Percentiles rank a stretch among this genome's conserved stretches.
Conservation (phyloP, 2,329 filamentous ascomycete species). For the Zasmidium citrigriseum region DNA sequence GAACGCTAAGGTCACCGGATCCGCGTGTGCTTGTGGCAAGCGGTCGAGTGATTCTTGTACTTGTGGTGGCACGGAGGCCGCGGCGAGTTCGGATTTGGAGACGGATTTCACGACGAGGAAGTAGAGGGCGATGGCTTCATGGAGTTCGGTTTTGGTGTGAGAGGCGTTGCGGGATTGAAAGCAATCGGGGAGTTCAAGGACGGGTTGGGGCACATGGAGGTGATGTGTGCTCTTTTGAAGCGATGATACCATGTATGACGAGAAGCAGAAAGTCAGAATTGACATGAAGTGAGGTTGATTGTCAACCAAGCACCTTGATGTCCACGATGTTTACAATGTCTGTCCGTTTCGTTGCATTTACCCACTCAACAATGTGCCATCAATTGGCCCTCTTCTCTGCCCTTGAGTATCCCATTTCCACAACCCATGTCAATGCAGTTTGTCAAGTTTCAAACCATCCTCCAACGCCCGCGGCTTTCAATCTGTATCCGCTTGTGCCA, state of each 20-base stretch:
- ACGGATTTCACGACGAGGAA: slow-evolving; percentile 9
- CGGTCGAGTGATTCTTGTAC: slow-evolving; percentile 40
- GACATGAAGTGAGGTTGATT: background rate
- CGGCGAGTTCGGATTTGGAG: background rate
- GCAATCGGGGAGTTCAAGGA: no score
- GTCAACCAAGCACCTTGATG: no score
- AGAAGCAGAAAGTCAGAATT: background rate
- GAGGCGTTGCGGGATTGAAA: background rate
- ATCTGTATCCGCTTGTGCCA: background rate
- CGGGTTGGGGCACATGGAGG: background rate
- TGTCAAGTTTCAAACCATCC: no score
- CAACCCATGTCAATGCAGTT: no score
- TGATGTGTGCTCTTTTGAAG: background rate
- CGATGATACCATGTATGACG: background rate
- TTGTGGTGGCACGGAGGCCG: background rate
- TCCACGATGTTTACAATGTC: no score
- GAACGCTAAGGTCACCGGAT: slow-evolving; percentile 63
- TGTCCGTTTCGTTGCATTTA: no score
- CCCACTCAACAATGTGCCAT: no score
- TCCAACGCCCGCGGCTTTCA: background rate
- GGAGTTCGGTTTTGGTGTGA: background rate
- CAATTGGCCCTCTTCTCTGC: no score
- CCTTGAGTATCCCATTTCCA: no score
- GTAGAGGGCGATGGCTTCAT: background rate
- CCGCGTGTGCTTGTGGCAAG: slow-evolving; percentile 75